Evolutionary conservation across 176 grass and related monocot species (phyloP).

Genomic region (Hsuehochloa calcarea): DNA sequence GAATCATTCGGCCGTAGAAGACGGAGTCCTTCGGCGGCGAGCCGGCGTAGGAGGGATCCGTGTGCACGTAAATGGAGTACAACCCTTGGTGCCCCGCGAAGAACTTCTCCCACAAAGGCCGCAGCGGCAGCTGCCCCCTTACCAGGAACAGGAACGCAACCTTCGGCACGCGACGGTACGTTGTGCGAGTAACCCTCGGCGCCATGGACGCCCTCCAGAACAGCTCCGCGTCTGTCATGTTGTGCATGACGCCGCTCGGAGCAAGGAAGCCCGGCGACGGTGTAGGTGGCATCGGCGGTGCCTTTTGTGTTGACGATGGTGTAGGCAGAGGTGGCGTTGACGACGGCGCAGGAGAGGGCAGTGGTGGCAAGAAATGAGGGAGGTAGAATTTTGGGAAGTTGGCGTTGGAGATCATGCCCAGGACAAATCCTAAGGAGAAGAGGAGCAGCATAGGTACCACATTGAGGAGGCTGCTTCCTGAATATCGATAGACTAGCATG

Average conservation of each 20-base stretch:
- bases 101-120: conserved; percentile 79
- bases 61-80: conserved; percentile 73
- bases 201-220: conserved; percentile 59
- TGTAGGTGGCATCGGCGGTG: not conserved
- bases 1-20: conserved; percentile 61
- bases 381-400: conserved; percentile 28
- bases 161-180: conserved; percentile 47
- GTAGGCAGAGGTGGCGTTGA: not conserved
- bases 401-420: conserved; percentile 43
- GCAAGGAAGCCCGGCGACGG: not conserved
- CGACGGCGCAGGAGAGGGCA: not conserved
- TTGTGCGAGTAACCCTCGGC: conserved; percentile 34
- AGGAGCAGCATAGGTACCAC: conserved; percentile 2
- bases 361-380: not conserved
- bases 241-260: conserved; percentile 29
- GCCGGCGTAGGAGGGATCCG: conserved; percentile 45
- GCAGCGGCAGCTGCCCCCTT: conserved; percentile 45
- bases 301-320: not conserved
- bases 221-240: conserved; percentile 66
- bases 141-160: conserved; percentile 79
- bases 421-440: conserved; percentile 42
- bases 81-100: conserved; percentile 56
- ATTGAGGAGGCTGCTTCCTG: not conserved
- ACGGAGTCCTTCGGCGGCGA: conserved; percentile 42
- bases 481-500: not conserved